Evolutionary conservation across 2,329 filamentous ascomycete genomes (phyloP), one percentile per base, ranked within the genome.

Genomic region (Aureobasidium sp.): DNA sequence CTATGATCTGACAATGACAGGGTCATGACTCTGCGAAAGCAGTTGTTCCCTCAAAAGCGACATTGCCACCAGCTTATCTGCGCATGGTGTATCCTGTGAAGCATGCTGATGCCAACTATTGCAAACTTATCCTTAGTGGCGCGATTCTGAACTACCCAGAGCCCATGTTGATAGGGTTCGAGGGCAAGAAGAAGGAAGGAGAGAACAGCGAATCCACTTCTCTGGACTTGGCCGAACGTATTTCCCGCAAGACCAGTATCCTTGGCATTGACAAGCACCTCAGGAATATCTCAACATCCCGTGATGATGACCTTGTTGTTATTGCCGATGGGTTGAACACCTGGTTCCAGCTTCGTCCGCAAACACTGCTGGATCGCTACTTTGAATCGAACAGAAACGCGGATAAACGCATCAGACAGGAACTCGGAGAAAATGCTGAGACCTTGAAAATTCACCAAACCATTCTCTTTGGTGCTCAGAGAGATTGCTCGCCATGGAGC

Each of bases 301-400:
- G 24, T 3, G 61, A 66, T 29, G 62, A 64, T 2, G 84, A 87
- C 62, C 67, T 87, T 12, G 75, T 85, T 8, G 66, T 86, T 51
- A 73, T 86, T 51, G 74, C 82, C 6, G 83, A 86, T 63, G 81
- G 79, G 2, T 75, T 79, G 61, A 80, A 86, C 54, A 72, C 32
- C 1, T 80, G 81, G 69, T 79, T 85, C 56, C 84, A 87, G 63
- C 71, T 86, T 1, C 81, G 81, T 0, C 76, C 80, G 3, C 77
- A 84, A 42, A 72, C 84, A 16, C 67, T 86, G 55, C 74, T 86
- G 16, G 69, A 77, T 57, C 75, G 83, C 32, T 86, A 84, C 63
- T 55, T 51, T 37, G 69, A 71, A 8, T 68, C 81, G 17, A 66
- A 79, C 27, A 50, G 45, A 8, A 42, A 55, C 24, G 63, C 63